Evolutionary conservation across 2,329 filamentous ascomycete genomes (phyloP).

Genomic region (Neospermospora avenae): DNA sequence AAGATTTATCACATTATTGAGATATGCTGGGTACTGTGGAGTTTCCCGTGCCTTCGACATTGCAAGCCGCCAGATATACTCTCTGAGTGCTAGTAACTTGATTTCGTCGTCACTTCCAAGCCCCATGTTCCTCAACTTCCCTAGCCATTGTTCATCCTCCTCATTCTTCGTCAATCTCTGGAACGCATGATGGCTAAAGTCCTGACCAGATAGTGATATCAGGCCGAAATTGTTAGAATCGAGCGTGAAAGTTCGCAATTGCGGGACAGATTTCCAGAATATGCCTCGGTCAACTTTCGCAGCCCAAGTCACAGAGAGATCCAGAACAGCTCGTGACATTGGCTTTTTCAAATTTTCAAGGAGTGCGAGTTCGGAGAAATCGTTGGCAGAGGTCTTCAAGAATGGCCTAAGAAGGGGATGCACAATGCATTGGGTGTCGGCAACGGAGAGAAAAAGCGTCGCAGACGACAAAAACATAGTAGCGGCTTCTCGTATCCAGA

Average conservation of each 20-base stretch:
- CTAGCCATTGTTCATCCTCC: constrained; percentile 93
- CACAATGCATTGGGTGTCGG: constrained; percentile 81
- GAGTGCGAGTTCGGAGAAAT: constrained; percentile 69
- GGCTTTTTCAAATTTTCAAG: constrained; percentile 83
- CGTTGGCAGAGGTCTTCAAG: constrained; percentile 67
- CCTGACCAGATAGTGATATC: constrained; percentile 53
- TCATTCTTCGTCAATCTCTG: constrained; percentile 71
- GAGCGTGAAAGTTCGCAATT: constrained; percentile 67
- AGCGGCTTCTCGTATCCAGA: constrained; percentile 91
- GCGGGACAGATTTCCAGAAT: constrained; percentile 80
- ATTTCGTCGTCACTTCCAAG: constrained; percentile 80
- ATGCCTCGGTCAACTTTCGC: constrained; percentile 73
- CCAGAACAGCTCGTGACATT: constrained; percentile 74
- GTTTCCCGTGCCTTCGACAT: constrained; percentile 52
- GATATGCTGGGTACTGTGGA: constrained; percentile 36
- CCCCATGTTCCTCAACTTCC: constrained; percentile 77
- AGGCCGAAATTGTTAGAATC: constrained; percentile 50
- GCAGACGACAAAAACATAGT: constrained; percentile 78
- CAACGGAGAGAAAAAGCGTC: constrained; percentile 69
- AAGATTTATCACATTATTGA: constrained; percentile 71
- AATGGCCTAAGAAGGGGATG: constrained; percentile 78
- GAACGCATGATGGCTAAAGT: constrained; percentile 55
- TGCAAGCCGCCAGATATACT: constrained; percentile 87
- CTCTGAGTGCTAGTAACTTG: constrained; percentile 79
- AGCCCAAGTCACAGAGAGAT: constrained; percentile 84